Percentiles rank a stretch among this genome's conserved stretches.
phyloP scores from a whole-genome alignment of 176 grass and related monocot species.

The Chrysopogon serrulatus region DNA sequence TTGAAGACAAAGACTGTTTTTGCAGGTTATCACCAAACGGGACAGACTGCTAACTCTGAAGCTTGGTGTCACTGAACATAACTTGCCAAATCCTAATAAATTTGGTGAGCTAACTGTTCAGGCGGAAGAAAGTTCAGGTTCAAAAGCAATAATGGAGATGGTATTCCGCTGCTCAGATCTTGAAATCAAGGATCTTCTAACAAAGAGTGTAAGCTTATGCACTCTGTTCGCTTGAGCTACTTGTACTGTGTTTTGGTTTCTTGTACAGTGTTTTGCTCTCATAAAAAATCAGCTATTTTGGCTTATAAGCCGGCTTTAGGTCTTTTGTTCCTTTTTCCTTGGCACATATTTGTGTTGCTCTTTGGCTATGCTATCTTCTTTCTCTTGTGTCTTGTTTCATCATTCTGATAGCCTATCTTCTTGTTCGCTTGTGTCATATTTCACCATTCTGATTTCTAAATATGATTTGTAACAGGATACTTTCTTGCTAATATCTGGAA shows the following conservation, averaged over 20 bases:
- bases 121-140: slow-evolving; percentile 75
- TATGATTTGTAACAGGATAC: slow-evolving; percentile 61
- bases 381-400: slow-evolving; percentile 6
- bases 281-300: no score
- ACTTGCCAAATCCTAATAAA: slow-evolving; percentile 51
- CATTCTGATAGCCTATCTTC: slow-evolving; percentile 8
- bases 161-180: slow-evolving; percentile 79
- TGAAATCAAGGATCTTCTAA: slow-evolving; percentile 96
- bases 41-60: slow-evolving; percentile 70
- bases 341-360: slow-evolving; percentile 15
- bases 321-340: slow-evolving; percentile 11
- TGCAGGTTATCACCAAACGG: slow-evolving; percentile 71
- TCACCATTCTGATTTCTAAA: slow-evolving; percentile 38
- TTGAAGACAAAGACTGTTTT: slow-evolving; percentile 24
- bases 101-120: slow-evolving; percentile 72
- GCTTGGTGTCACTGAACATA: slow-evolving; percentile 52
- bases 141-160: slow-evolving; percentile 93
- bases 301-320: no score
- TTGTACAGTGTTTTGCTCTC: no score
- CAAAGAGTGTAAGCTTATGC: slow-evolving; percentile 85
- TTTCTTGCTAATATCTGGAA: slow-evolving; percentile 95
- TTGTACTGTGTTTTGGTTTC: no score
- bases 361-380: slow-evolving; percentile 5
- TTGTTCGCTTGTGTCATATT: neutral
- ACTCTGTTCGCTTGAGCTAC: no score